Base-by-base conservation (phyloP, 257 asterid genomes). In the Capsicum pubescens region DNA sequence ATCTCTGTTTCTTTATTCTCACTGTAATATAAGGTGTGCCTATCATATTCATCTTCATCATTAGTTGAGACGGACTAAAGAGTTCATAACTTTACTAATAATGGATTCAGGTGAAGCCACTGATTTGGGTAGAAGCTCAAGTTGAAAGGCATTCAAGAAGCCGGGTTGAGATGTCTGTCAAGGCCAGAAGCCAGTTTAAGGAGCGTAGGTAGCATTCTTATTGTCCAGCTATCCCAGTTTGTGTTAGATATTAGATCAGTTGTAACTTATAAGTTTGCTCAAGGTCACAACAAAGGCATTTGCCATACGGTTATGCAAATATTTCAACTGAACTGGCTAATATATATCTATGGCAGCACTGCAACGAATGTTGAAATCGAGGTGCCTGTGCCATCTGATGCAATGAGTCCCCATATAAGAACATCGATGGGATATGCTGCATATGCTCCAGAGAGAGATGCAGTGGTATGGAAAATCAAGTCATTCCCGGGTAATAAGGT, bases 401-500 rank as follows among this genome's bases (percentile, higher is more conserved):
- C 98, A 82, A 95, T 98, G 83, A 97, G 92, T 90, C 99, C 99
- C 57, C 92, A 91, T 87, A 90, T 97, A 39, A 94, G 99, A 82
- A 94, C 98, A 59, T 97, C 99, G 61, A 97, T 97, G 98, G 99
- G 99, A 32, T 94, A 97, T 39, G 97, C 99, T 77, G 48, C 89
- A 85, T 97, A 97, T 87, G 97, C 99, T 52, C 99, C 99, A 79
- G 99, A 97, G 90, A 91, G 72, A 54, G 99, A 97, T 87, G 94
- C 99, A 59, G 88, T 97, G 84, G 86, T 94, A 76, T 97, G 99
- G 99, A 97, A 97, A 86, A 97, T 97, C 81, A 97, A 97, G 88
- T 97, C 99, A 79, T 94, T 97, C 76, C 98, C 99, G 1, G 99
- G 99, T 89, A 98, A 98, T 67, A 97, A 97, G 98, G 99, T 95